Conservation (phyloP, 345 rosid genomes). For the Cardamine occulta region DNA sequence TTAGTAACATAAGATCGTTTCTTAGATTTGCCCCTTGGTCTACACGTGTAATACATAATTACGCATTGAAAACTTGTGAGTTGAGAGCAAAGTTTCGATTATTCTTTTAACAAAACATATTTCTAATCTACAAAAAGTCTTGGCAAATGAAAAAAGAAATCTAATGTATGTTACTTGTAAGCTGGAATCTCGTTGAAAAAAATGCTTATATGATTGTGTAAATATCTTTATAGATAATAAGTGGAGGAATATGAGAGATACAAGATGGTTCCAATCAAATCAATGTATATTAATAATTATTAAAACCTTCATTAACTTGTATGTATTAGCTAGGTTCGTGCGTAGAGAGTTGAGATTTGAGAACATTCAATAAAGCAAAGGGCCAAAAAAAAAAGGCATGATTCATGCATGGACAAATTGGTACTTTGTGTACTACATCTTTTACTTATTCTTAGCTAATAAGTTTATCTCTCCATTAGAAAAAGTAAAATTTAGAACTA, state of each 20-base stretch:
- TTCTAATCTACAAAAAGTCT: neutral
- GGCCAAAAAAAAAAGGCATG: constrained; percentile 34
- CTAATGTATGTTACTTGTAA: neutral
- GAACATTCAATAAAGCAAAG: constrained; percentile 17
- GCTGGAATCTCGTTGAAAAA: constrained; percentile 16
- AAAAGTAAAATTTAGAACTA: neutral
- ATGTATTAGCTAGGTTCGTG: constrained; percentile 8
- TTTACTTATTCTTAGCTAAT: constrained; percentile 32
- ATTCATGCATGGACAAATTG: constrained; percentile 29
- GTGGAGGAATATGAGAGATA: neutral
- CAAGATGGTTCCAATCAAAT: constrained; percentile 21
- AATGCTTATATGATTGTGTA: neutral
- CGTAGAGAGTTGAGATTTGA: constrained; percentile 8
- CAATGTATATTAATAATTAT: neutral
- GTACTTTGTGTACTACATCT: constrained; percentile 41
- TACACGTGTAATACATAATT: neutral
- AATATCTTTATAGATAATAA: neutral
- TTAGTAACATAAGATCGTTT: neutral
- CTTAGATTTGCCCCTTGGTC: neutral
- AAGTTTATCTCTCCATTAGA: neutral
- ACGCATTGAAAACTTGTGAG: neutral
- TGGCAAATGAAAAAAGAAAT: neutral
- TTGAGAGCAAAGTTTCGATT: neutral
- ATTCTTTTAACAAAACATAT: neutral
- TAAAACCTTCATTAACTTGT: constrained; percentile 8